Base-by-base conservation (phyloP, 768 basidiomycete species). In the Gloeostereum incarnatum region DNA sequence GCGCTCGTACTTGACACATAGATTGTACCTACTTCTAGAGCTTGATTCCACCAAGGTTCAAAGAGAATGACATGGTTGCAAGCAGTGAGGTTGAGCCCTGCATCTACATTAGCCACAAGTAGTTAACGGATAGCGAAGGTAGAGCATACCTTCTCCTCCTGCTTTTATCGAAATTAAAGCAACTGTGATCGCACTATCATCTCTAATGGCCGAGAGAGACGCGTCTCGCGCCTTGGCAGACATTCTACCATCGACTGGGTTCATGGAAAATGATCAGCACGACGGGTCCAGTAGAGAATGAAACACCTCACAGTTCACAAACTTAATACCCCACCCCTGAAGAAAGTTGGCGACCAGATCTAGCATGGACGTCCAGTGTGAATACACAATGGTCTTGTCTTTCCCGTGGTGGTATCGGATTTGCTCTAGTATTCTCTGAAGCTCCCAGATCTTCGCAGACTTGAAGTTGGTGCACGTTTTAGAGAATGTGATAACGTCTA, bases 151-250 rank as follows among this genome's bases (percentile, higher is more conserved):
- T 8, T 27, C 30, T 18, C 41, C 41, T 1, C 37, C 41, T 1
- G 41, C 41, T 36, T 36, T 42, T 21, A 42, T 22, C 18, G 41
- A 42, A 4, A 42, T 21, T 3, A 42, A 23, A 17, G 38, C 38
- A 13, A 42, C 36, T 17, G 26, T 29, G 14, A 16, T 26, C 14
- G 14, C 8, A 24, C 24, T 19, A 14, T 38, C 31, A 4, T 13
- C 14, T 14, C 20, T n/a, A 19, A 42, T 36, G 6, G 6, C 27
- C 23, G 25, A n/a, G 14, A 42, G 24, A 9, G 41, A 35, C 5
- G 6, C n/a, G 7, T 25, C 25, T 13, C 25, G 8, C 24, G 18
- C 9, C 7, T 38, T 42, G 25, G 31, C 11, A n/a, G 11, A n/a
- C 36, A 37, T 38, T 20, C 23, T 21, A n/a, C 41, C 41, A 35